Percentiles rank a stretch among this genome's conserved stretches.
phyloP scores from a whole-genome alignment of 208 protist genomes.

The Crithidia bombi region DNA sequence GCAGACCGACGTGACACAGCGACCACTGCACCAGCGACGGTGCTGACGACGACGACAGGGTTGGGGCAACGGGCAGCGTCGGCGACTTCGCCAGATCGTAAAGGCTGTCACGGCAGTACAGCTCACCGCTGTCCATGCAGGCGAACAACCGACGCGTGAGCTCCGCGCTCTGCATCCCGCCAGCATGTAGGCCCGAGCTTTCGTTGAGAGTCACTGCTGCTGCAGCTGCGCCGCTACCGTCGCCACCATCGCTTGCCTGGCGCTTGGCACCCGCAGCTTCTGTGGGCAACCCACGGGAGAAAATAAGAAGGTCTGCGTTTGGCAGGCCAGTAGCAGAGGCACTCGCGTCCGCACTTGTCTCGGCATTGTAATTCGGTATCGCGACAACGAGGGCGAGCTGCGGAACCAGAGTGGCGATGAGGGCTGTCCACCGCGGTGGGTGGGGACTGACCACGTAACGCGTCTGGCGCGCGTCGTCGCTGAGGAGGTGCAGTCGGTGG shows the following conservation, averaged over 20 bases:
- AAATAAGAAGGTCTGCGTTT: too few species aligned
- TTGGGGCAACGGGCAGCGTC: neutral
- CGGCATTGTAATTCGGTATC: too few species aligned
- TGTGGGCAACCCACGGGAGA: too few species aligned
- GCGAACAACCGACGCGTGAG: slow-evolving; percentile 8
- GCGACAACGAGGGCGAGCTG: too few species aligned
- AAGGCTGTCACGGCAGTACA: slow-evolving; percentile 60
- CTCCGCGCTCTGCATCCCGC: slow-evolving; percentile 3
- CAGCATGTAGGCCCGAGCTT: too few species aligned
- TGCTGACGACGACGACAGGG: neutral
- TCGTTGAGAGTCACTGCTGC: neutral
- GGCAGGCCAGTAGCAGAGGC: too few species aligned
- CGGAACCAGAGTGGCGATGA: slow-evolving; percentile 26
- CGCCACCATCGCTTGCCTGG: too few species aligned
- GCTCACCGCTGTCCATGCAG: slow-evolving; percentile 34
- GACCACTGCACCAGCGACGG: slow-evolving; percentile 6
- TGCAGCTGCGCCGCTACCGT: too few species aligned
- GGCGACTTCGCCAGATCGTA: slow-evolving; percentile 40
- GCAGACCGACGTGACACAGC: slow-evolving; percentile 14
- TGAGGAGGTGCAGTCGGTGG: slow-evolving; percentile 36
- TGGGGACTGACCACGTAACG: slow-evolving; percentile 18
- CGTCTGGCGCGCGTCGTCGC: slow-evolving; percentile 30
- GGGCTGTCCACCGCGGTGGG: slow-evolving; percentile 15
- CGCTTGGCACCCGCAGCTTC: too few species aligned
- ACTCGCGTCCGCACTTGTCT: too few species aligned